Evolutionary conservation across 257 asterid species (phyloP).

Genomic region (Scutellaria minor): DNA sequence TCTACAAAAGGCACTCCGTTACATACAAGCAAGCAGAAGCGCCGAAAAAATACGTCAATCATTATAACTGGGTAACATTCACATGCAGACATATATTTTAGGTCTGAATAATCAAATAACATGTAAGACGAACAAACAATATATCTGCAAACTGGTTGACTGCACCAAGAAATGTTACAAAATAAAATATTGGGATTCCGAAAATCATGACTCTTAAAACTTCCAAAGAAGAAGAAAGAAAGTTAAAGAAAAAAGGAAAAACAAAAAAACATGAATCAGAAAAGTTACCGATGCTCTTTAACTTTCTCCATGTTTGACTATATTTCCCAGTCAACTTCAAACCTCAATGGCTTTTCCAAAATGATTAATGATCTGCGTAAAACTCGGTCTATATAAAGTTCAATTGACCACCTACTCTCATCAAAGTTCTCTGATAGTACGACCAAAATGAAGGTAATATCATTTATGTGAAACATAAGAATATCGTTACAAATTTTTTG

Average conservation of each 20-base stretch:
- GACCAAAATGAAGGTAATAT: constrained; percentile 67
- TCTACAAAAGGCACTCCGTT: neutral
- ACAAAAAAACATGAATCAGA: neutral
- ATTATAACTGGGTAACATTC: constrained; percentile 29
- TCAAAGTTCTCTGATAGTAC: constrained; percentile 38
- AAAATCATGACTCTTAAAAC: constrained; percentile 21
- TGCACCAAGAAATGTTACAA: constrained; percentile 8
- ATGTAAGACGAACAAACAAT: constrained; percentile 21
- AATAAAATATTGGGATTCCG: constrained; percentile 8
- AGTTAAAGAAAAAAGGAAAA: neutral
- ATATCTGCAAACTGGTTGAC: constrained; percentile 12
- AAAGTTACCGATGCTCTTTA: constrained; percentile 3
- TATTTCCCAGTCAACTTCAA: constrained; percentile 12
- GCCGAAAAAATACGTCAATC: constrained; percentile 23
- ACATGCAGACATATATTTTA: constrained; percentile 28
- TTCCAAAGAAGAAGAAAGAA: neutral
- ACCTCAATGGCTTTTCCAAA: constrained; percentile 21
- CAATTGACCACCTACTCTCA: constrained; percentile 38
- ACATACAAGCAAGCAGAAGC: constrained; percentile 26
- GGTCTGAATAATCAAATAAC: constrained; percentile 19
- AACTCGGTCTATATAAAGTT: constrained; percentile 39
- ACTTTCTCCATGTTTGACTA: constrained; percentile 6
- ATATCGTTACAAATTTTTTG: constrained; percentile 4
- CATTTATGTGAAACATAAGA: constrained; percentile 22
- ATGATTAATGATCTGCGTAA: constrained; percentile 24